Conservation (phyloP, 2,329 filamentous ascomycete genomes). For the Pseudocercospora ulei region DNA sequence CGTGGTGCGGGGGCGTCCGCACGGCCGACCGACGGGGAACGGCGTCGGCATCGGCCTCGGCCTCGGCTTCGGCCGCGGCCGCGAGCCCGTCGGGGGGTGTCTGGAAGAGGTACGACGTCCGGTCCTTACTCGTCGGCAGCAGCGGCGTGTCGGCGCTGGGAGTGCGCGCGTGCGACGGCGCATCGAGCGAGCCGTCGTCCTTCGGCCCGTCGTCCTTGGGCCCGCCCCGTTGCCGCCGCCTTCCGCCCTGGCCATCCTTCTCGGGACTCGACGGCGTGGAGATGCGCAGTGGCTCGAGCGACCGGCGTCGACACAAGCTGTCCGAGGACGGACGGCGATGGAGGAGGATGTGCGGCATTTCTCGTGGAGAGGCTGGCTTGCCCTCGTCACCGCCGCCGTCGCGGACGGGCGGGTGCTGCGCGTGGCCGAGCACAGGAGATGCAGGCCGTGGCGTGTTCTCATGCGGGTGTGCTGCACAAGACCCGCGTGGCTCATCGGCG, state of each 20-base stretch:
- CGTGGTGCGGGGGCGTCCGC: constrained; percentile 10
- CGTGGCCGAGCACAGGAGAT: constrained; percentile 1
- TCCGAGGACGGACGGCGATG: constrained; percentile 23
- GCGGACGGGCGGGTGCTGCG: constrained; percentile 29
- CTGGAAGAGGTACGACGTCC: constrained; percentile 41
- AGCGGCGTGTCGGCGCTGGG: constrained; percentile 33
- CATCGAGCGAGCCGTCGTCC: constrained; percentile 4
- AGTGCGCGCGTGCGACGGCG: constrained; percentile 17
- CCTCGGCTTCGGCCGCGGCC: constrained; percentile 14
- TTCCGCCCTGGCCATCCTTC: no score
- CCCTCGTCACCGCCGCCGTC: constrained; percentile 40
- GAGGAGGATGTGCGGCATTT: constrained; percentile 19
- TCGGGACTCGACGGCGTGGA: constrained; percentile 19
- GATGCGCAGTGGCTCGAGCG: constrained; percentile 29
- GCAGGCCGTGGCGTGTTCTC: constrained; percentile 2
- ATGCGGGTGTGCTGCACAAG: constrained; percentile 17
- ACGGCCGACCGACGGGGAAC: constrained; percentile 9
- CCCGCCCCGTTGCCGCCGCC: no score
- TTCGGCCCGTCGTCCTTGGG: constrained; percentile 14
- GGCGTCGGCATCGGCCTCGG: no score
- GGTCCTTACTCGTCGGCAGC: constrained; percentile 40
- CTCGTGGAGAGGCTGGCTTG: constrained; percentile 23
- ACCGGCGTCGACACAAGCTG: constrained; percentile 29
- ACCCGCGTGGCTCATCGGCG: constrained; percentile 20
- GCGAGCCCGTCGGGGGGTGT: constrained; percentile 33